Evolutionary conservation across 2,329 filamentous ascomycete species (phyloP).

Genomic region (Ceratocystis lukuohia): DNA sequence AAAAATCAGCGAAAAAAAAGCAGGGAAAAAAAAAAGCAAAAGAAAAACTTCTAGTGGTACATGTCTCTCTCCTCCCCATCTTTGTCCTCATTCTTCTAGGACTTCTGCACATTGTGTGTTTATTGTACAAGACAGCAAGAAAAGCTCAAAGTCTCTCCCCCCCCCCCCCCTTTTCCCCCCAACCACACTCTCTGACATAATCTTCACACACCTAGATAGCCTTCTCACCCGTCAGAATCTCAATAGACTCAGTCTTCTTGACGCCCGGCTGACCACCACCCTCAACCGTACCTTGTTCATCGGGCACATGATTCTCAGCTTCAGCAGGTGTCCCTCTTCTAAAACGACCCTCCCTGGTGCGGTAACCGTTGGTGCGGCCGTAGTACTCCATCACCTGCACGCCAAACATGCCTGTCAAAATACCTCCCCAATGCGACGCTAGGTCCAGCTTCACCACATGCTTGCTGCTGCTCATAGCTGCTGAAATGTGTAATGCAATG

Average conservation of each 20-base stretch:
- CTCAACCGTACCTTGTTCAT: not conserved
- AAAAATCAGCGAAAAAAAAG: too few relatives aligned
- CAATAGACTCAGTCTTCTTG: slow-evolving; percentile 18
- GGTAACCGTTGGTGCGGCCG: slow-evolving; percentile 14
- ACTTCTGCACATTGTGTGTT: not conserved
- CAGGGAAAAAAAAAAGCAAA: not conserved
- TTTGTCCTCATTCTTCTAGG: not conserved
- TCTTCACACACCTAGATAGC: slow-evolving; percentile 4
- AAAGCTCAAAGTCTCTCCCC: not conserved
- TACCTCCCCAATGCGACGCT: slow-evolving; percentile 40
- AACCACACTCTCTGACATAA: not conserved
- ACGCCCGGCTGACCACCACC: not conserved
- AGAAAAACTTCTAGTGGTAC: not conserved
- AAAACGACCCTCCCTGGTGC: slow-evolving; percentile 16
- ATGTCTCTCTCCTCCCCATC: not conserved
- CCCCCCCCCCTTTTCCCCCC: not conserved
- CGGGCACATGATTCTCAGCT: not conserved
- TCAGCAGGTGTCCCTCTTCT: slow-evolving; percentile 8
- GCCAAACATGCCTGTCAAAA: slow-evolving; percentile 35
- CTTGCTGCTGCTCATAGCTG: slow-evolving; percentile 31
- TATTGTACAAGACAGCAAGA: slow-evolving; percentile 1
- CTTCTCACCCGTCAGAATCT: slow-evolving; percentile 19
- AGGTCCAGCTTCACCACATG: slow-evolving; percentile 40
- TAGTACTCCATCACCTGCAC: slow-evolving; percentile 26
- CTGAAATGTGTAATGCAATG: slow-evolving; percentile 37